phyloP scores from a whole-genome alignment of 345 rosid genomes.

The Brassica incana region DNA sequence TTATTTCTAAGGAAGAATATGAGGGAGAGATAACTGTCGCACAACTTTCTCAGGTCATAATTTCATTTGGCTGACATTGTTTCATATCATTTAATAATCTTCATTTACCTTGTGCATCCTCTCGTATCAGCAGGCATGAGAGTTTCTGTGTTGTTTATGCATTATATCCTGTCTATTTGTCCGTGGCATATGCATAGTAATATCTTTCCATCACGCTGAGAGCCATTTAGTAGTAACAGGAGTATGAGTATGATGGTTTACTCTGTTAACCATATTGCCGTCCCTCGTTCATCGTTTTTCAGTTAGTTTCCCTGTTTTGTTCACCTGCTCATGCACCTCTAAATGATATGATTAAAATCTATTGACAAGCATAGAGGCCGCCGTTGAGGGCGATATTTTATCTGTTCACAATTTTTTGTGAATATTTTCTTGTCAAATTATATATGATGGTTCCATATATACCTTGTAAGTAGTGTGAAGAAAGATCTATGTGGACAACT shows the following conservation, averaged over 20 bases:
- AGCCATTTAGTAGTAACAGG: slow-evolving; percentile 6
- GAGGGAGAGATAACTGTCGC: slow-evolving; percentile 73
- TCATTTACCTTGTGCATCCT: slow-evolving; percentile 9
- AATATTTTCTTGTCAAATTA: slow-evolving; percentile 24
- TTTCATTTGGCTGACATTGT: slow-evolving; percentile 9
- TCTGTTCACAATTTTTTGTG: slow-evolving; percentile 12
- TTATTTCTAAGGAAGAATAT: slow-evolving; percentile 60
- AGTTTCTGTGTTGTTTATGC: slow-evolving; percentile 12
- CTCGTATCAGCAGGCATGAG: slow-evolving; percentile 23
- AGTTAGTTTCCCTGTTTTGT: background rate
- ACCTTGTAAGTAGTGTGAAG: slow-evolving; percentile 20
- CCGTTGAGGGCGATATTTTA: slow-evolving; percentile 9
- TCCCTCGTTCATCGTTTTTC: background rate
- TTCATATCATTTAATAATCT: background rate
- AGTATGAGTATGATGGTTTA: background rate
- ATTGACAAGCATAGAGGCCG: background rate
- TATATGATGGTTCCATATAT: slow-evolving; percentile 24
- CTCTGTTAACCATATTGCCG: background rate
- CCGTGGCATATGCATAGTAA: slow-evolving; percentile 14
- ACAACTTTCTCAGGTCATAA: slow-evolving; percentile 81
- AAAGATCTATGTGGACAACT: slow-evolving; percentile 2
- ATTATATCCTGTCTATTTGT: background rate
- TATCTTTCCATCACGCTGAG: background rate
- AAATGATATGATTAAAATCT: slow-evolving; percentile 23
- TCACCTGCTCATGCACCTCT: slow-evolving; percentile 35